Evolutionary conservation across 2,329 filamentous ascomycete species (phyloP).

Genomic region (Colletotrichum graminicola): DNA sequence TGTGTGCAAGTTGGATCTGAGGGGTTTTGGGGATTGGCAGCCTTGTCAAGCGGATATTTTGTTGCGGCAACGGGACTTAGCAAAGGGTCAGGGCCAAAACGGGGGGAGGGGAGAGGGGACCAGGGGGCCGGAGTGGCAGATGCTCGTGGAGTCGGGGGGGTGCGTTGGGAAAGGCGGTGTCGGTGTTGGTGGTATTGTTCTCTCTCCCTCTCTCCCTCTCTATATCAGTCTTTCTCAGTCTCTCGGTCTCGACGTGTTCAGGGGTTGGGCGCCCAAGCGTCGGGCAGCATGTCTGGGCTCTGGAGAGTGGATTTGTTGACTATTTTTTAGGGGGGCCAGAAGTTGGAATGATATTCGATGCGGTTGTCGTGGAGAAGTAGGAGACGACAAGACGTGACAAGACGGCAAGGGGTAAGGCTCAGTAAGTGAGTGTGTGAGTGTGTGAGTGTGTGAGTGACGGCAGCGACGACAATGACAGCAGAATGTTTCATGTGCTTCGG

Average conservation of each 20-base stretch:
- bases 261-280: slow-evolving; percentile 31
- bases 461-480: slow-evolving; percentile 5
- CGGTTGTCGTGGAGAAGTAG: background rate
- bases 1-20: background rate
- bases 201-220: background rate
- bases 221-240: background rate
- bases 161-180: slow-evolving; percentile 32
- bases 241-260: slow-evolving; percentile 18
- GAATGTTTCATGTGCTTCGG: slow-evolving; percentile 39
- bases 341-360: background rate
- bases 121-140: slow-evolving; percentile 20
- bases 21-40: slow-evolving; percentile 21
- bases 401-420: slow-evolving; percentile 11
- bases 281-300: slow-evolving; percentile 17
- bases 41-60: slow-evolving; percentile 33
- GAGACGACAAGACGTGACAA: background rate
- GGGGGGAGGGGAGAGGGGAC: background rate
- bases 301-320: background rate
- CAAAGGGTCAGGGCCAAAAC: slow-evolving; percentile 17
- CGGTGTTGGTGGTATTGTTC: slow-evolving; percentile 20
- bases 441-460: slow-evolving; percentile 11
- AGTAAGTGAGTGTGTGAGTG: background rate
- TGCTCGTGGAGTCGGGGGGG: background rate
- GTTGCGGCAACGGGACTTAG: slow-evolving; percentile 13
- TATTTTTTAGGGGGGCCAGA: background rate